A percentile compares a stretch with the other conserved stretches of the same genome.
These are phyloP conservation scores for Leptographium radiaticola DNA, from an alignment of 2,329 filamentous ascomycete genomes.

Conservation along the genomic window DNA sequence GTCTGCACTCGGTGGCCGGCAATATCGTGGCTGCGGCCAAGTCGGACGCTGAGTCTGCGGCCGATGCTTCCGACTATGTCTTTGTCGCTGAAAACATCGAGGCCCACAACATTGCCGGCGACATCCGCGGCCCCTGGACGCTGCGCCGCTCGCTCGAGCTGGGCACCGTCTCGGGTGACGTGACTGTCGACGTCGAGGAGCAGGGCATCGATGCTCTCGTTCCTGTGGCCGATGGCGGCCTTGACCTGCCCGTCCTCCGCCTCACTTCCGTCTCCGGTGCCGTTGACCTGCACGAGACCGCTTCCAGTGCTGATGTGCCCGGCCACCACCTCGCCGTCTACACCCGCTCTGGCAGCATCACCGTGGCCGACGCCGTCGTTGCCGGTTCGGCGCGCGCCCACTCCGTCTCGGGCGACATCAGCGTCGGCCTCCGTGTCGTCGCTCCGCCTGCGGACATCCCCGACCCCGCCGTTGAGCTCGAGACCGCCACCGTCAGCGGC, in stretches of 20 bases:
- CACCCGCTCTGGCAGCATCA: slow-evolving; percentile 30
- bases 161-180: slow-evolving; percentile 28
- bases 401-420: slow-evolving; percentile 28
- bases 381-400: slow-evolving; percentile 21
- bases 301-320: slow-evolving; percentile 19
- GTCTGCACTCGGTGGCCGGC: slow-evolving; percentile 25
- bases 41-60: not conserved
- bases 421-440: slow-evolving; percentile 29
- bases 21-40: not conserved
- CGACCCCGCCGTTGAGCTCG: slow-evolving; percentile 13
- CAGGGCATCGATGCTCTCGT: slow-evolving; percentile 19
- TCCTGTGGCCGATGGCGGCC: slow-evolving; percentile 15
- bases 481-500: slow-evolving; percentile 32
- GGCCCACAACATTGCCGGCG: slow-evolving; percentile 25
- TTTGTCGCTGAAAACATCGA: not conserved
- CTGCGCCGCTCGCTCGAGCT: slow-evolving; percentile 34
- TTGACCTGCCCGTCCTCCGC: slow-evolving; percentile 26
- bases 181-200: slow-evolving; percentile 23
- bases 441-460: slow-evolving; percentile 16
- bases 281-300: slow-evolving; percentile 19
- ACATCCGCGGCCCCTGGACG: slow-evolving; percentile 34
- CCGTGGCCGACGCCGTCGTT: slow-evolving; percentile 25
- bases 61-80: no score
- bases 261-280: slow-evolving; percentile 30
- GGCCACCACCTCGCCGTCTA: slow-evolving; percentile 33